phyloP scores from a whole-genome alignment of 2,329 filamentous ascomycete genomes.

The Tolypocladium amazonense region DNA sequence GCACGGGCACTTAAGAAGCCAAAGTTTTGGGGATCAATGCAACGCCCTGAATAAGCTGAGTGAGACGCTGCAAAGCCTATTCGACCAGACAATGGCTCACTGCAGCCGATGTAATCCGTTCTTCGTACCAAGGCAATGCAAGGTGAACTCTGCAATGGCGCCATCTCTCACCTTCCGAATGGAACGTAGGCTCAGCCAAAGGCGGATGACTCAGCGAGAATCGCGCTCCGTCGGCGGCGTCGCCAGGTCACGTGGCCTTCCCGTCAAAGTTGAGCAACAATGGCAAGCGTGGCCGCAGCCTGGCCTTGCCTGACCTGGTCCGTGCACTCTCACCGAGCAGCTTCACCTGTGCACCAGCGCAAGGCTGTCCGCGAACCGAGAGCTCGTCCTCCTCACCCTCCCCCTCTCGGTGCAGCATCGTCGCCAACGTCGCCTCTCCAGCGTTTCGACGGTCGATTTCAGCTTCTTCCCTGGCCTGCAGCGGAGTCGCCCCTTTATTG shows the following conservation, averaged over 20 bases:
- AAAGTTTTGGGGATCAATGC: neutral
- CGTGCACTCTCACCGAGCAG: neutral
- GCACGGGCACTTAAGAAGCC: neutral
- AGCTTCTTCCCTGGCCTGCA: neutral
- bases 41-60: neutral
- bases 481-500: neutral
- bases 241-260: neutral
- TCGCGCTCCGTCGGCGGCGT: neutral
- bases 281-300: neutral
- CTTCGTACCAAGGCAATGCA: too few relatives aligned
- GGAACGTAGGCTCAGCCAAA: neutral
- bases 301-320: neutral
- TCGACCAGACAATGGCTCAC: neutral
- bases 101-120: neutral
- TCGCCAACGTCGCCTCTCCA: neutral
- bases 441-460: neutral
- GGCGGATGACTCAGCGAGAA: neutral
- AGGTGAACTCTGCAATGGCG: neutral
- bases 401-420: neutral
- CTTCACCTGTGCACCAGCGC: neutral
- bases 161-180: neutral
- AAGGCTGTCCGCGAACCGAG: constrained; percentile 5
- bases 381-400: constrained; percentile 2
- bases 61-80: neutral
- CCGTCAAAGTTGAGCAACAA: neutral